These are phyloP conservation scores for Pyrenophora seminiperda DNA, from an alignment of 2,329 filamentous ascomycete genomes.

Conservation along the genomic window DNA sequence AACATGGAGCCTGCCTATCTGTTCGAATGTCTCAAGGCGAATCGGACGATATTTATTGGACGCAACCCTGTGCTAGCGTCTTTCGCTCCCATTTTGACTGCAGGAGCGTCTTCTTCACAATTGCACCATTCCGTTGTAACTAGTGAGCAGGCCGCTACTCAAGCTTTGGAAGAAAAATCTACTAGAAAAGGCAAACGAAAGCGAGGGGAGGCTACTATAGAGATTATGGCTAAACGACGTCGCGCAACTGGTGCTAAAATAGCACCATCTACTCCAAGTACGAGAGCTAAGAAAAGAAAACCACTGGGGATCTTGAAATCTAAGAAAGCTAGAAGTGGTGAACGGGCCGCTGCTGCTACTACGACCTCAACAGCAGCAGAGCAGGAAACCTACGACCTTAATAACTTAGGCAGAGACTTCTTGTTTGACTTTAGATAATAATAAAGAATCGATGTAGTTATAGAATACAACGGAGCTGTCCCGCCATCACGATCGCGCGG, in stretches of 20 bases:
- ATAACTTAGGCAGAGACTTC: not conserved
- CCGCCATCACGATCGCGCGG: too few species aligned
- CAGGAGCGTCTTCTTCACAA: constrained; percentile 10
- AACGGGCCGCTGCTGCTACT: not conserved
- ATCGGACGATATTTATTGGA: constrained; percentile 12
- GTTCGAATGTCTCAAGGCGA: constrained; percentile 6
- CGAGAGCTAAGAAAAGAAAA: constrained; percentile 1
- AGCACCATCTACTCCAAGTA: not conserved
- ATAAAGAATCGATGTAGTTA: too few species aligned
- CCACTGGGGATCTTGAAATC: not conserved
- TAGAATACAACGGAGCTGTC: too few species aligned
- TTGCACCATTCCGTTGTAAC: not conserved
- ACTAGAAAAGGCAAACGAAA: constrained; percentile 10
- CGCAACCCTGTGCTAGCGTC: constrained; percentile 4
- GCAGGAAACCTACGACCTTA: not conserved
- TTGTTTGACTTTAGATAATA: not conserved
- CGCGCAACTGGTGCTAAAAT: constrained; percentile 1
- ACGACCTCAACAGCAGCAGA: not conserved
- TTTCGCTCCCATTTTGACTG: constrained; percentile 3
- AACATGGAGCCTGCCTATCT: constrained; percentile 12
- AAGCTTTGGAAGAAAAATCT: constrained; percentile 3
- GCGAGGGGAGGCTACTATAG: constrained; percentile 2
- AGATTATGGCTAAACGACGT: constrained; percentile 4
- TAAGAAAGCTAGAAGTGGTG: not conserved
- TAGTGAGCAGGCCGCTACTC: constrained; percentile 1